Conservation (phyloP, 2,329 filamentous ascomycete genomes). For the Verticillium nonalfalfae region DNA sequence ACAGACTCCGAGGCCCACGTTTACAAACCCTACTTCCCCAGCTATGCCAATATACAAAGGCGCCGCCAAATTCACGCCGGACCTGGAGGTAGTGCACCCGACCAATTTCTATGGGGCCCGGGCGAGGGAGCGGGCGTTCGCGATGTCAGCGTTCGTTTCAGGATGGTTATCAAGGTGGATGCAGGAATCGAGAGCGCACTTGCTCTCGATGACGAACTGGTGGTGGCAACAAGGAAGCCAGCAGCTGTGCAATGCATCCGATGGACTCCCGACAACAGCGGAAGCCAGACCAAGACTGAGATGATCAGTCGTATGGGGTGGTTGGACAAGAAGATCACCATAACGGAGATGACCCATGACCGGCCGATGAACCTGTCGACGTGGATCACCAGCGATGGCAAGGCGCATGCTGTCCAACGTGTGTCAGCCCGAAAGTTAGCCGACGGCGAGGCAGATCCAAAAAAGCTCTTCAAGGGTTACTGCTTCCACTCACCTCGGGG, state of each 20-base stretch:
- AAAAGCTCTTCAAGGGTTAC: constrained; percentile 78
- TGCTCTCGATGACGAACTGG: constrained; percentile 84
- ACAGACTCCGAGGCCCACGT: constrained; percentile 77
- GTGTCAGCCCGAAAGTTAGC: constrained; percentile 28
- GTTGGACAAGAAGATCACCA: constrained; percentile 69
- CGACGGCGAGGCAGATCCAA: constrained; percentile 39
- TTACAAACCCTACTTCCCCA: constrained; percentile 76
- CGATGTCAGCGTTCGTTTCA: constrained; percentile 85
- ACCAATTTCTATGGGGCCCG: constrained; percentile 63
- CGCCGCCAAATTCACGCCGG: constrained; percentile 56
- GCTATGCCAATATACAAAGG: constrained; percentile 56
- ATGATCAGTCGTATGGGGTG: constrained; percentile 81
- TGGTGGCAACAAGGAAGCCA: constrained; percentile 87
- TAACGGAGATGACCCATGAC: constrained; percentile 86
- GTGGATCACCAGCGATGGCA: constrained; percentile 86
- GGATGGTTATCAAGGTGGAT: constrained; percentile 97
- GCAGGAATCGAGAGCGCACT: constrained; percentile 85
- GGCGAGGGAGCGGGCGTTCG: constrained; percentile 78
- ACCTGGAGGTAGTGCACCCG: constrained; percentile 46
- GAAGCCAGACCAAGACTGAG: constrained; percentile 85
- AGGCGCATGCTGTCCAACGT: constrained; percentile 85
- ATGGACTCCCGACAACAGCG: constrained; percentile 79
- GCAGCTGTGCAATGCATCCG: constrained; percentile 94
- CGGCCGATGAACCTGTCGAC: constrained; percentile 92
- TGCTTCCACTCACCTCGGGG: constrained; percentile 75